Percentiles rank a stretch among this genome's conserved stretches.
Conservation (phyloP, 2,329 filamentous ascomycete species). For the Ramularia collo-cygni region DNA sequence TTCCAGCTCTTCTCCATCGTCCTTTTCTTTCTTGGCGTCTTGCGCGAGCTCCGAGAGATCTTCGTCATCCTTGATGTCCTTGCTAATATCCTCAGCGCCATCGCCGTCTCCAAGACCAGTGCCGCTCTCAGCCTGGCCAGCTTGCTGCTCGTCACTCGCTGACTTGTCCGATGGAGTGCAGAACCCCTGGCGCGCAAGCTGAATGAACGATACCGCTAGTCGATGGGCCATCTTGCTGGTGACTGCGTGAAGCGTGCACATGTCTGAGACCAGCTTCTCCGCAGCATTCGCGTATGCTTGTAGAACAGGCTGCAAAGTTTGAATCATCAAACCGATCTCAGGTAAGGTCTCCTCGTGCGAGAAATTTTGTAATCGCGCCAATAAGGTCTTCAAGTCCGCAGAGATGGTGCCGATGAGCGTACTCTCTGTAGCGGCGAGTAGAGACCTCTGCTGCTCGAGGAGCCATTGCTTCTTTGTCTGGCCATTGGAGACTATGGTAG, state of each 20-base stretch:
- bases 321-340: constrained; percentile 3
- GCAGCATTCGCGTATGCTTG: constrained; percentile 63
- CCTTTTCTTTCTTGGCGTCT: constrained; percentile 55
- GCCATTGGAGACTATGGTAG: constrained; percentile 49
- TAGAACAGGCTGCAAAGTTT: constrained; percentile 57
- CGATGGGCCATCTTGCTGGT: constrained; percentile 68
- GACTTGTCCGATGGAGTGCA: constrained; percentile 81
- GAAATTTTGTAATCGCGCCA: not conserved
- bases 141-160: constrained; percentile 28
- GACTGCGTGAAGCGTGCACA: constrained; percentile 60
- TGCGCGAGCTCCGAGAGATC: constrained; percentile 87
- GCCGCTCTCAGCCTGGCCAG: constrained; percentile 78
- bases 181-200: constrained; percentile 79
- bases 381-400: not conserved
- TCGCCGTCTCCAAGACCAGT: constrained; percentile 93
- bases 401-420: constrained; percentile 1
- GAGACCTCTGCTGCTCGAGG: constrained; percentile 11
- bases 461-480: constrained; percentile 61
- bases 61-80: constrained; percentile 90
- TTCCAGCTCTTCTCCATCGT: constrained; percentile 58
- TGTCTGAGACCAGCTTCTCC: constrained; percentile 50
- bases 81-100: constrained; percentile 94
- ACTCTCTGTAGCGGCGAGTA: constrained; percentile 1
- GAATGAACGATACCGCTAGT: constrained; percentile 68
- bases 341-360: not conserved